Evolutionary conservation across 1,284 basidiomycete species (phyloP).

Genomic region (Trichosporon coremiiforme): DNA sequence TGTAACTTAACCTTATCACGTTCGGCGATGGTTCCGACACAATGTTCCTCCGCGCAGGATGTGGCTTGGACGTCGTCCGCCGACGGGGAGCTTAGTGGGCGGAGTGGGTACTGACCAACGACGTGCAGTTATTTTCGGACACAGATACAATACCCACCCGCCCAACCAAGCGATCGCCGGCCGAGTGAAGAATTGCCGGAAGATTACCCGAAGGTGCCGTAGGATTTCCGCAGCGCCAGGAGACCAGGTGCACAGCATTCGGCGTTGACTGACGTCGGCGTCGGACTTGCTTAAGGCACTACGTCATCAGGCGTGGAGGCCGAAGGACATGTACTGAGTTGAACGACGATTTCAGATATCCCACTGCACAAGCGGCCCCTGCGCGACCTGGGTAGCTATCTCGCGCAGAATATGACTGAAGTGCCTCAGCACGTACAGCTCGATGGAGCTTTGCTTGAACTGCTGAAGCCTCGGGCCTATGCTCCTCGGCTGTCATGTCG

Average conservation of each 20-base stretch:
- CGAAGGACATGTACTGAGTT: too few relatives aligned
- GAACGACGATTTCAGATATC: neutral
- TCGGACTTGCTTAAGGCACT: neutral
- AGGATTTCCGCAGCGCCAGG: neutral
- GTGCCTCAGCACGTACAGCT: too few relatives aligned
- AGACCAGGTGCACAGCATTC: neutral
- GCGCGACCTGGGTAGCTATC: too few relatives aligned
- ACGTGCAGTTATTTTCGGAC: neutral
- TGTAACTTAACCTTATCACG: neutral
- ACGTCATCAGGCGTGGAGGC: neutral
- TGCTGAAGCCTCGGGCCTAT: too few relatives aligned
- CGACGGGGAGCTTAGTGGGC: too few relatives aligned
- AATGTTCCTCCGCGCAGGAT: neutral
- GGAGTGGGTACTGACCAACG: neutral
- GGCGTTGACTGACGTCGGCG: neutral
- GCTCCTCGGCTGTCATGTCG: too few relatives aligned
- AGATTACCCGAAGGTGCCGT: neutral
- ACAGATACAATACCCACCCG: neutral
- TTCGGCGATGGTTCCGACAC: constrained; percentile 1
- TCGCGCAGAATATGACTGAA: too few relatives aligned
- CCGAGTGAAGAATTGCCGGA: neutral
- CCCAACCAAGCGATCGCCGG: neutral
- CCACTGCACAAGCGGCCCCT: too few relatives aligned
- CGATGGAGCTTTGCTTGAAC: too few relatives aligned
- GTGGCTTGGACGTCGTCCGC: too few relatives aligned